These are phyloP conservation scores for Komagataea norvegica DNA, from an alignment of 1,139 yeast genomes.

Conservation along the genomic window DNA sequence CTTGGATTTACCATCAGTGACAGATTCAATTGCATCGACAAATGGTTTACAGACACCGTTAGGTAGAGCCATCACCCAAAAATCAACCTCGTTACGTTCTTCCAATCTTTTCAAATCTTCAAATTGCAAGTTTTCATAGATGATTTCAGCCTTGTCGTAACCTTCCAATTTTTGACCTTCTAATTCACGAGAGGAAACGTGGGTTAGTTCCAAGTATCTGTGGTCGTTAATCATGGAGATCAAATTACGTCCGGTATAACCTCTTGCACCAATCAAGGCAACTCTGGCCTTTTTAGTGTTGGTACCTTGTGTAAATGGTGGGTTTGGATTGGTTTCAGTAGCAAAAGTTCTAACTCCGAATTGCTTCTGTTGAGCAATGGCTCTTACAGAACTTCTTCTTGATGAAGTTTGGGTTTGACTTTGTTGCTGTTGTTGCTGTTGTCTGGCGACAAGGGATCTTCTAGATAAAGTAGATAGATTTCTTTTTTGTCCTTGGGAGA, in stretches of 20 bases:
- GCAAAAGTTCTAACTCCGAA: conserved; percentile 32
- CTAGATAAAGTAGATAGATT: conserved; percentile 29
- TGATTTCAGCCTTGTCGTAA: conserved; percentile 73
- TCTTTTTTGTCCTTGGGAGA: conserved; percentile 41
- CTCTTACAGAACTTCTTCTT: conserved; percentile 6
- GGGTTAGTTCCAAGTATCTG: conserved; percentile 80
- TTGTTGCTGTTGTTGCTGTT: conserved; percentile 7
- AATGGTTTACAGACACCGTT: conserved; percentile 97
- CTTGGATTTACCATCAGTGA: conserved; percentile 53
- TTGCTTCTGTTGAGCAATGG: conserved; percentile 5
- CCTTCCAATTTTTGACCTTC: conserved; percentile 84
- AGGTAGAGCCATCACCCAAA: conserved; percentile 99
- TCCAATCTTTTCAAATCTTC: conserved; percentile 84
- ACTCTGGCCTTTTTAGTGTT: conserved; percentile 61
- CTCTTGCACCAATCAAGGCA: conserved; percentile 97
- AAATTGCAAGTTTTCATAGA: conserved; percentile 78
- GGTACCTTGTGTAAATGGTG: conserved; percentile 60
- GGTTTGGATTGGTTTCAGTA: conserved; percentile 59
- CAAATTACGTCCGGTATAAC: conserved; percentile 92
- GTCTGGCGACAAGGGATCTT: too few species aligned
- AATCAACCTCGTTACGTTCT: conserved; percentile 72
- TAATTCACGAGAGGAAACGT: conserved; percentile 93
- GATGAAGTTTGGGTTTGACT: conserved; percentile 6
- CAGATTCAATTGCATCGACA: conserved; percentile 82
- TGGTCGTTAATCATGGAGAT: conserved; percentile 82